Base-by-base conservation (phyloP, 257 asterid genomes). In the Ajuga chamaepitys region DNA sequence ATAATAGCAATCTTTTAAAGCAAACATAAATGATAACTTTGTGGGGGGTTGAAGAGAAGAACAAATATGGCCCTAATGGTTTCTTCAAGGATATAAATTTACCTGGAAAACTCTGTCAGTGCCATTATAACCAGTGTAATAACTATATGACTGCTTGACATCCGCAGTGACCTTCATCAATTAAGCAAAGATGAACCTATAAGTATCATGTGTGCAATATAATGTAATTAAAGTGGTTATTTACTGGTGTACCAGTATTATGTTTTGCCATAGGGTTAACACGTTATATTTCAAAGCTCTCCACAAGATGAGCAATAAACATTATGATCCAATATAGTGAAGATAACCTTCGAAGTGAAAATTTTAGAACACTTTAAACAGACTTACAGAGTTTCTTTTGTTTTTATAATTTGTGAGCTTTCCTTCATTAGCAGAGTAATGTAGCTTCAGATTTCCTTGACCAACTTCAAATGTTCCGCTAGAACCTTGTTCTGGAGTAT, bases 71-170 rank as follows among this genome's bases (percentile, higher is more conserved):
- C 45, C 16, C 35, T 63, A 59, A 38, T 25, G 26, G 41, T 22
- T 55, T 46, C 21, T 58, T 35, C 59, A 59, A 64, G 24, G 66
- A 72, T 38, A 57, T 45, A 45, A 45, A 62, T 51, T 3, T 77
- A 88, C 95, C 95, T 88, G 96, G 82, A 79, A 78, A 71, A 76
- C 83, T 77, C 84, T 77, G 62, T 82, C 90, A 13, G 91, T 80
- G 45, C 96, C 96, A 73, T 85, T 85, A 79, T 82, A 88, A 67
- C 88, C 96, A 65, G 86, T 68, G 68, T 88, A 88, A 44, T 88
- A 88, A 70, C 84, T 80, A 65, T 83, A 85, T 21, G 88, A 74
- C 77, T 81, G 87, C 56, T 83, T 78, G 9, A 82, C 81, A 34
- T 9, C 58, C 66, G 78, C 70, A 26, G 77, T 56, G 47, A 84